Percentiles rank a stretch among this genome's conserved stretches.
These are phyloP conservation scores for Dothidotthia symphoricarpi DNA, from an alignment of 2,329 filamentous ascomycete genomes.

Conservation along the genomic window DNA sequence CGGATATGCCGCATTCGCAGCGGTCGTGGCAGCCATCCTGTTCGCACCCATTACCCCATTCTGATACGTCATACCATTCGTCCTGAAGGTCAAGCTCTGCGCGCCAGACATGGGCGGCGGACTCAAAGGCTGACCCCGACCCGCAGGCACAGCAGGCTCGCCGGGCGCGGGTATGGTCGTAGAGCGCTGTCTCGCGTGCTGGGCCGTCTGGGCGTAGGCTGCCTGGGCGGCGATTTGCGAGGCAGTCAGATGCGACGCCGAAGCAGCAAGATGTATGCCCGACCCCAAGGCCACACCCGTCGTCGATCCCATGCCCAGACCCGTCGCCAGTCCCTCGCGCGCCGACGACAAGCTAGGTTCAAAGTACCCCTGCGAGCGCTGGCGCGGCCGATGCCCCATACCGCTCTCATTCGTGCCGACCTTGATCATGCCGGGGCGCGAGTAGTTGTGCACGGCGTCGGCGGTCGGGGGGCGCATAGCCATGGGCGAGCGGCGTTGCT, in stretches of 20 bases:
- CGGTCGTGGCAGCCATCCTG: slow-evolving; percentile 66
- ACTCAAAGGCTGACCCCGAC: slow-evolving; percentile 51
- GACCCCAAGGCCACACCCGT: too few species aligned
- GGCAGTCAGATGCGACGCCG: slow-evolving; percentile 54
- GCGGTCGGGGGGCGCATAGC: slow-evolving; percentile 28
- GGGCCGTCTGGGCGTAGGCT: slow-evolving; percentile 64
- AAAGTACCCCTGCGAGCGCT: slow-evolving; percentile 73
- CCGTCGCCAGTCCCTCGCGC: slow-evolving; percentile 28
- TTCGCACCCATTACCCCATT: slow-evolving; percentile 62
- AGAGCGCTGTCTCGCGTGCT: slow-evolving; percentile 63
- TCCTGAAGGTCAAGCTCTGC: slow-evolving; percentile 41
- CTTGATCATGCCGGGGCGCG: slow-evolving; percentile 40
- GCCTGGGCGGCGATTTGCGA: slow-evolving; percentile 79
- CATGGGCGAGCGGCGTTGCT: slow-evolving; percentile 42
- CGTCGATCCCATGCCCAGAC: too few species aligned
- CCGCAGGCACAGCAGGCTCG: slow-evolving; percentile 24
- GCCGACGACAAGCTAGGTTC: slow-evolving; percentile 69
- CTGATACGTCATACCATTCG: slow-evolving; percentile 52
- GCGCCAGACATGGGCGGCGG: slow-evolving; percentile 52
- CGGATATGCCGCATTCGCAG: slow-evolving; percentile 72
- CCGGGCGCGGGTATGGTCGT: slow-evolving; percentile 66
- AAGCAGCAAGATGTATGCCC: too few species aligned
- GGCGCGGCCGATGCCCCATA: slow-evolving; percentile 59
- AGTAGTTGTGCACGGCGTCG: slow-evolving; percentile 31
- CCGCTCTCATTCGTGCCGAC: slow-evolving; percentile 26